Evolutionary conservation across 768 basidiomycete genomes (phyloP), one percentile per base, ranked within the genome.

Genomic region (Tephrocybe sp.): DNA sequence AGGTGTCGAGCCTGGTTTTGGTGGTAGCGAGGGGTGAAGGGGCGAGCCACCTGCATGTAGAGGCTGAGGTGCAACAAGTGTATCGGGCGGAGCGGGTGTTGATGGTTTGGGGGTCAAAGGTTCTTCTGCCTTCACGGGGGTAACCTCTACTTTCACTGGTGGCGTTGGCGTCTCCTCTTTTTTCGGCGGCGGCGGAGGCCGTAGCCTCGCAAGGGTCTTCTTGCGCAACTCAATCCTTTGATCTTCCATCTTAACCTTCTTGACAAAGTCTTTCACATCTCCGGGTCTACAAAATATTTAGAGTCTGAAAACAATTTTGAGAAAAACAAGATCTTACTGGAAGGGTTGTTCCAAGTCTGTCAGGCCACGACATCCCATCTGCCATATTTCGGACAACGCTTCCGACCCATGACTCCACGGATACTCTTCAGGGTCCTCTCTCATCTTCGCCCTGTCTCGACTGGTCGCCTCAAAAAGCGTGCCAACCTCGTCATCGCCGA

Each of bases 331-430:
- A 39, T 69, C 77, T 65, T 60, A 88, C 89, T 77, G 78, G 75
- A 84, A 85, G 10, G 82, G 82, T 51, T 72, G 78, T 61, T 86
- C 73, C 22, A 91, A 65, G 64, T 90, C 85, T 9, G 59, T 48
- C 48, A 88, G 61, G 43, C 80, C 80, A 54, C 80, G 72, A 60
- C 85, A 91, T 13, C 90, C 89, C 83, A 87, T 82, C 50, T 83
- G 80, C 90, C 90, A 93, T 23, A 90, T 86, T 54, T 90, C 87
- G 2, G 87, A 87, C 62, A 92, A 67, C 1, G 86, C 72, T 51
- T 80, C 80, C 38, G 84, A 85, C 6, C 91, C 90, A 43, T 82
- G 73, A 49, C 65, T 70, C 75, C 84, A 83, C 41, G 75, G 64
- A 84, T 86, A 90, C 19, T 83, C 79, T 45, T 74, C 69, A 13